Base-by-base conservation (phyloP, 2,329 filamentous ascomycete genomes). In the Fusarium anthophilum region DNA sequence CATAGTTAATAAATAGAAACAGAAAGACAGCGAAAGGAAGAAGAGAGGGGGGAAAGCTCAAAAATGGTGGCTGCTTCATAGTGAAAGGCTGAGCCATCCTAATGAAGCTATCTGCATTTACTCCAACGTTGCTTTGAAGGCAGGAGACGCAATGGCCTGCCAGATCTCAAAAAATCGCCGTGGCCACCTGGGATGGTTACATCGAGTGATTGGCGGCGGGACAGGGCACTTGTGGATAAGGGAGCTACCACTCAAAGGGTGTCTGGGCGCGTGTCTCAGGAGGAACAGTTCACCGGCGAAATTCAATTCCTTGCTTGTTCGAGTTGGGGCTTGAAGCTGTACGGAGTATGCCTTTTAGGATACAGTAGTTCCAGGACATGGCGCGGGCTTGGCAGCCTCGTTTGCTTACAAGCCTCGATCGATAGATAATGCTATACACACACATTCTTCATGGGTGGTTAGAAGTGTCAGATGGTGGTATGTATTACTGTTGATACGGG, bases 111-210 rank as follows among this genome's bases (percentile, higher is more conserved):
- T 65, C 66, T 69, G 69, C 65, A 69, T 65, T 66, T 68, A 66
- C 58, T 73, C 47, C 69, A 65, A 72, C 50, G 56, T 66, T 76
- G 54, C 64, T 77, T 69, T 61, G 70, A 70, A 74, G 66, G 64
- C 68, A 69, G 54, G 53, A 69, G 73, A 70, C 75, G 64, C 69
- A 71, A 61, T 77, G 76, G 75, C 71, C 72, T 71, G 76, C 72
- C 77, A 78, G 76, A 78, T 79, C 76, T 79, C 43, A 73, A 55
- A 69, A 75, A 78, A 75, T 78, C 74, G 77, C 77, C 74, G 76
- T 60, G 69, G 56, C 65, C 72, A 66, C 67, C 69, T 76, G 64
- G 69, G 70, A 76, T 71, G 77, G 77, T 78, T 78, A 77, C 77
- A 78, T 78, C 66, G 70, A 76, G 54, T 69, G 76, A 64, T 64